phyloP scores from a whole-genome alignment of 306 rosid genomes.

The Cicer yamashitae region DNA sequence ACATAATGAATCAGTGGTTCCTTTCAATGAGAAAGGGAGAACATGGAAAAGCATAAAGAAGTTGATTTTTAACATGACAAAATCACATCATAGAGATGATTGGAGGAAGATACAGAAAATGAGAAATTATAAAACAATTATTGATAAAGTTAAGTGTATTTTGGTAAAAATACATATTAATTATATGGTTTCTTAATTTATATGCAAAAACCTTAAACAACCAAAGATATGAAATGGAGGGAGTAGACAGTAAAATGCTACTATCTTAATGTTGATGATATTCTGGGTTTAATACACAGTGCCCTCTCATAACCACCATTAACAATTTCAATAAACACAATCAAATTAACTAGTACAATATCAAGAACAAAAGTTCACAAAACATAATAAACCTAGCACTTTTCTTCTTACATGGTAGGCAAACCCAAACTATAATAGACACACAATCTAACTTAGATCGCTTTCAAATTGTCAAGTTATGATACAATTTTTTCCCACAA shows the following conservation, averaged over 20 bases:
- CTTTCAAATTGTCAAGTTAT: not conserved
- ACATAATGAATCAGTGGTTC: not conserved
- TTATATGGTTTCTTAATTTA: too few relatives aligned
- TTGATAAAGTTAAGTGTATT: too few relatives aligned
- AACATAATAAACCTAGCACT: not conserved
- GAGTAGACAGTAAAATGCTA: not conserved
- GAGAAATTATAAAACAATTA: too few relatives aligned
- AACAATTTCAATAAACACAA: not conserved
- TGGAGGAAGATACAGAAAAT: not conserved
- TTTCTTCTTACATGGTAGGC: not conserved
- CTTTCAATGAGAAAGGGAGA: not conserved
- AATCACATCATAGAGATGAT: not conserved
- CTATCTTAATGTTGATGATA: not conserved
- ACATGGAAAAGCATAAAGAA: not conserved
- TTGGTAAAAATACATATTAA: too few relatives aligned
- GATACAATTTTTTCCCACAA: not conserved
- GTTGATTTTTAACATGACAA: not conserved
- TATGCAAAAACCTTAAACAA: too few relatives aligned
- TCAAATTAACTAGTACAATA: not conserved
- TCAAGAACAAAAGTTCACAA: conserved; percentile 8
- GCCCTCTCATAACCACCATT: not conserved
- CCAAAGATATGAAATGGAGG: too few relatives aligned
- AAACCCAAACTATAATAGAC: not conserved
- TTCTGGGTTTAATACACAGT: not conserved
- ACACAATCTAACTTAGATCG: conserved; percentile 30